Conservation (phyloP, 768 basidiomycete species). For the Cantharellus cinnabarinus region DNA sequence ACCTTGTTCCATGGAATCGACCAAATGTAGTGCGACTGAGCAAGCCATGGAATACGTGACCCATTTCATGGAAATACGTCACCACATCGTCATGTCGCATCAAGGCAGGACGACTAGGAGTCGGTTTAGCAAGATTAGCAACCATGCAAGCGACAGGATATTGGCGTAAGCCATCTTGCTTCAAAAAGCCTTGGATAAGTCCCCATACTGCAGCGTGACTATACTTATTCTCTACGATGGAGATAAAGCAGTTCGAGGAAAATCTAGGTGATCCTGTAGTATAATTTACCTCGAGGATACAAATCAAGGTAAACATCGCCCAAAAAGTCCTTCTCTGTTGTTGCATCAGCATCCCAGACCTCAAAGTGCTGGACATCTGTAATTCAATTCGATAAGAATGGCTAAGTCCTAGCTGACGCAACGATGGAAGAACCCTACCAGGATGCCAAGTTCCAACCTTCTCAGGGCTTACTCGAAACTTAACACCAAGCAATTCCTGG, state of each 20-base stretch:
- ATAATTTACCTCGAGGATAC: constrained; percentile 49
- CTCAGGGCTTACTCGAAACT: constrained; percentile 30
- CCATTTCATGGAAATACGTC: constrained; percentile 87
- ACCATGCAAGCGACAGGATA: constrained; percentile 77
- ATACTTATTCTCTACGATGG: constrained; percentile 45
- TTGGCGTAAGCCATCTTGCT: constrained; percentile 32
- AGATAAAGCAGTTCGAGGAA: background rate
- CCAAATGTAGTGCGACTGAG: constrained; percentile 48
- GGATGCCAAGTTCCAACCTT: constrained; percentile 57
- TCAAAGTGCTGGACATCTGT: constrained; percentile 65
- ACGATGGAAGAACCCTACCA: constrained; percentile 23
- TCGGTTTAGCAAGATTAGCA: constrained; percentile 74
- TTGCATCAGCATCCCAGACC: constrained; percentile 66
- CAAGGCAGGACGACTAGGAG: constrained; percentile 48
- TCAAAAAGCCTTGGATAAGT: constrained; percentile 41
- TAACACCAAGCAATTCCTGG: constrained; percentile 59
- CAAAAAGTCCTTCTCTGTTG: constrained; percentile 48
- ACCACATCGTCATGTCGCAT: constrained; percentile 53
- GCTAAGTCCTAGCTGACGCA: background rate
- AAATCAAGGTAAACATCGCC: constrained; percentile 80
- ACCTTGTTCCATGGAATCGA: constrained; percentile 67
- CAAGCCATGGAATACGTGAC: constrained; percentile 32
- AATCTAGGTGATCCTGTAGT: background rate
- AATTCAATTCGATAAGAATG: background rate
- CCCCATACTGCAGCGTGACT: constrained; percentile 77